Evolutionary conservation across 1,284 basidiomycete species (phyloP).

Genomic region (Naganishia sp.): DNA sequence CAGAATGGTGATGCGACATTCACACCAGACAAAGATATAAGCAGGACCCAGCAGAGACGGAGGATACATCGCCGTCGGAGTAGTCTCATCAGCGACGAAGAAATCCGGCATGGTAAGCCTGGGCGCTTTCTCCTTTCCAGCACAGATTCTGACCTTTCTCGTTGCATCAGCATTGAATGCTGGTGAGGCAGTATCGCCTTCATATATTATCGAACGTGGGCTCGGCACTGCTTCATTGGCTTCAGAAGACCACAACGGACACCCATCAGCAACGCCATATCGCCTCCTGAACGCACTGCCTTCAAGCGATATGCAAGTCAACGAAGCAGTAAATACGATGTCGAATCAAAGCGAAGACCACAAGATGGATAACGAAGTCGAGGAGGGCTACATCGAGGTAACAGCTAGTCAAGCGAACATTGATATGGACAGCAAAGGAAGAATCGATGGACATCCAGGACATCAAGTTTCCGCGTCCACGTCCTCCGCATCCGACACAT

Average conservation of each 20-base stretch:
- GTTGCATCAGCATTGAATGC: background rate
- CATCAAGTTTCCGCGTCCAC: background rate
- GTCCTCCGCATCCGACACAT: constrained; percentile 2
- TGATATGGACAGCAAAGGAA: too few species aligned
- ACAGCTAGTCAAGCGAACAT: background rate
- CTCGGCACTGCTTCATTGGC: background rate
- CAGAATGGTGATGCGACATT: background rate
- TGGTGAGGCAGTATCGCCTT: background rate
- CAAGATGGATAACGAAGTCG: background rate
- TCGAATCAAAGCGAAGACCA: too few species aligned
- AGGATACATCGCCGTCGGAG: background rate
- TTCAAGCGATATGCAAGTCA: too few species aligned
- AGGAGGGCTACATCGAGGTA: constrained; percentile 1
- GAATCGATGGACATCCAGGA: too few species aligned
- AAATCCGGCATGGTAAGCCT: constrained; percentile 3
- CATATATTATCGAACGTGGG: background rate
- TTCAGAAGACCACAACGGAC: background rate
- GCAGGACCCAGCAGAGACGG: background rate
- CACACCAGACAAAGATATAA: background rate
- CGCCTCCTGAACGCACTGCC: too few species aligned
- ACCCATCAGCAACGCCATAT: background rate
- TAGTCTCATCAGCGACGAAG: constrained; percentile 7
- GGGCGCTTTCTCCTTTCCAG: background rate
- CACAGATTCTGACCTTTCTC: too few species aligned
- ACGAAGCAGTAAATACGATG: too few species aligned